Conservation (phyloP, 768 basidiomycete species). For the Floccularia luteovirens region DNA sequence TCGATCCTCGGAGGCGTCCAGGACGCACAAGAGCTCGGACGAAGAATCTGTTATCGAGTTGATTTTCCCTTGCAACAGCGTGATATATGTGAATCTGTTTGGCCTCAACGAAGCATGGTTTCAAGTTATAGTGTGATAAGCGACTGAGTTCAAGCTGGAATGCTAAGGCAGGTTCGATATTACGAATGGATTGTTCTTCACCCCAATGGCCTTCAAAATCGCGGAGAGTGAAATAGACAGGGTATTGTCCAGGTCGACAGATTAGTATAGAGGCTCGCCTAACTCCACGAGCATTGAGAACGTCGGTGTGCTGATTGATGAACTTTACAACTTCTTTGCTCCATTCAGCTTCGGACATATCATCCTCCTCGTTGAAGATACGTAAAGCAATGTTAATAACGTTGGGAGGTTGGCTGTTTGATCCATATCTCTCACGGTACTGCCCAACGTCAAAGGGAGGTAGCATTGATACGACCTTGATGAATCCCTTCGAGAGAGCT, state of each 20-base stretch:
- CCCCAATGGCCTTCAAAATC: slow-evolving; percentile 68
- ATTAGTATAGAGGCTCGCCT: slow-evolving; percentile 90
- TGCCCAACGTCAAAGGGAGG: slow-evolving; percentile 70
- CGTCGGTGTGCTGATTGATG: slow-evolving; percentile 56
- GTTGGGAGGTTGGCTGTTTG: slow-evolving; percentile 72
- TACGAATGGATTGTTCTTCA: slow-evolving; percentile 95
- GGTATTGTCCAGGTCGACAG: slow-evolving; percentile 88
- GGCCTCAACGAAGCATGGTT: slow-evolving; percentile 93
- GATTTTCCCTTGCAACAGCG: slow-evolving; percentile 90
- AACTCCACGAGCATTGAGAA: slow-evolving; percentile 71
- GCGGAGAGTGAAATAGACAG: slow-evolving; percentile 90
- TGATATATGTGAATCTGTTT: slow-evolving; percentile 99
- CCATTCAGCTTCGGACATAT: slow-evolving; percentile 73
- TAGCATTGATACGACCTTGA: slow-evolving; percentile 62
- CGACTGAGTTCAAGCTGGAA: slow-evolving; percentile 97
- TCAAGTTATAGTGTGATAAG: slow-evolving; percentile 93
- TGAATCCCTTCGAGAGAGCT: slow-evolving; percentile 66
- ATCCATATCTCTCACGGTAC: slow-evolving; percentile 69
- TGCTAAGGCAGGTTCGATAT: slow-evolving; percentile 96
- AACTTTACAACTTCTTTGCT: slow-evolving; percentile 63
- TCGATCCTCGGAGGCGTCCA: slow-evolving; percentile 83
- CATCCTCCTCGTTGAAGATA: slow-evolving; percentile 75
- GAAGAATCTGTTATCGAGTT: slow-evolving; percentile 97
- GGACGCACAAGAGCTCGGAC: slow-evolving; percentile 94
- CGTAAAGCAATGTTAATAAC: slow-evolving; percentile 93